These are phyloP conservation scores for Pezicula radicicola DNA, from an alignment of 2,329 filamentous ascomycete species.

Conservation along the genomic window DNA sequence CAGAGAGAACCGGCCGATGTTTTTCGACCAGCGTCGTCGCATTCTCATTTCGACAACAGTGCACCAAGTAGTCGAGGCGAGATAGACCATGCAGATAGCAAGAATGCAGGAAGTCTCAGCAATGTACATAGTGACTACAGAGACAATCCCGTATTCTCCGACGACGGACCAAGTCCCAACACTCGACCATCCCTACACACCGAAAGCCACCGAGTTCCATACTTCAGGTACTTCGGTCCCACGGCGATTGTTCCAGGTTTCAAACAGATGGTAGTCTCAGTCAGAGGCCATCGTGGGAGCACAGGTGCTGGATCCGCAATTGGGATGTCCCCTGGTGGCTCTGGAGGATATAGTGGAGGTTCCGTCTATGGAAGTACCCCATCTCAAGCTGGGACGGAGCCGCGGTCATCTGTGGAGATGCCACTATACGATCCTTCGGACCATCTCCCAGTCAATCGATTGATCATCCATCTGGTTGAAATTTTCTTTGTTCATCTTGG, in stretches of 20 bases:
- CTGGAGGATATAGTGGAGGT: conserved; percentile 15
- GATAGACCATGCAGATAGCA: conserved; percentile 1
- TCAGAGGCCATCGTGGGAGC: conserved; percentile 63
- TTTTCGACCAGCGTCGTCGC: neutral
- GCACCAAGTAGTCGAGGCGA: neutral
- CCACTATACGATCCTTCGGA: conserved; percentile 78
- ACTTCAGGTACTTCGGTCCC: conserved; percentile 87
- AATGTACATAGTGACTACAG: conserved; percentile 12
- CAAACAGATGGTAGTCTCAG: conserved; percentile 86
- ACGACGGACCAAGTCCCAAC: conserved; percentile 28
- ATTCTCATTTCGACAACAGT: conserved; percentile 5
- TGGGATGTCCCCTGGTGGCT: conserved; percentile 23
- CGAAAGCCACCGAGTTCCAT: conserved; percentile 69
- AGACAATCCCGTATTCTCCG: conserved; percentile 19
- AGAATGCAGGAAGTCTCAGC: neutral
- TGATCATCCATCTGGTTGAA: conserved; percentile 75
- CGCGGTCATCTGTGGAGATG: conserved; percentile 34
- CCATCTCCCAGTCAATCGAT: conserved; percentile 63
- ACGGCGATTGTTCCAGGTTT: conserved; percentile 90
- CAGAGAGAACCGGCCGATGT: neutral
- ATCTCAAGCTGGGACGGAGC: conserved; percentile 19
- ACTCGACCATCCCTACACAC: conserved; percentile 39
- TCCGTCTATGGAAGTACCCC: conserved; percentile 16
- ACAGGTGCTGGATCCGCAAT: conserved; percentile 30
- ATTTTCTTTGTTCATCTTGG: conserved; percentile 80